Evolutionary conservation across 768 basidiomycete species (phyloP).

Genomic region (Mycena olivaceomarginata): DNA sequence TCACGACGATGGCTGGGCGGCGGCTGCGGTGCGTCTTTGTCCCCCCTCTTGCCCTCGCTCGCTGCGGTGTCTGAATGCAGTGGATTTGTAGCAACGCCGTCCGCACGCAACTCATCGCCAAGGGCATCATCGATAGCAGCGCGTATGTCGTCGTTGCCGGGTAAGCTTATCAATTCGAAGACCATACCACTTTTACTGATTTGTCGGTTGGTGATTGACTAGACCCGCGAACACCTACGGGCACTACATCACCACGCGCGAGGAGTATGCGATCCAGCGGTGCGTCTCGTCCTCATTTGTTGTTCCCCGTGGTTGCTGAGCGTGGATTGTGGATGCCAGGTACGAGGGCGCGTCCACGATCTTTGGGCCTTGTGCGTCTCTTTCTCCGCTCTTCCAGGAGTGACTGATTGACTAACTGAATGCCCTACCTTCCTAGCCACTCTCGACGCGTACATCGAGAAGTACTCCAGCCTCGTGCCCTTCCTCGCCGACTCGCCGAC

Average conservation of each 20-base stretch:
- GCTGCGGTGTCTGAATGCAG: neutral
- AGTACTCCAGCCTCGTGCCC: conserved; percentile 79
- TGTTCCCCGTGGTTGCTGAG: no score
- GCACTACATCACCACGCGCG: conserved; percentile 83
- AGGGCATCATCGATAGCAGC: conserved; percentile 74
- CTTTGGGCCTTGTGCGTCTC: conserved; percentile 76
- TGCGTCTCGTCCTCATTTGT: no score
- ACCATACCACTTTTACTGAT: no score
- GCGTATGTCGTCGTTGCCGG: conserved; percentile 82
- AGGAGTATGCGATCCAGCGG: conserved; percentile 85
- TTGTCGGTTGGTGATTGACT: no score
- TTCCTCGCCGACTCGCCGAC: conserved; percentile 64
- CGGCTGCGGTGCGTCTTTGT: conserved; percentile 72
- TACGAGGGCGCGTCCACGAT: conserved; percentile 90
- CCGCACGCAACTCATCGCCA: conserved; percentile 77
- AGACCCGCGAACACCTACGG: conserved; percentile 84
- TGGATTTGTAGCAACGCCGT: conserved; percentile 73
- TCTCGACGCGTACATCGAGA: conserved; percentile 88
- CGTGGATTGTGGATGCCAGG: no score
- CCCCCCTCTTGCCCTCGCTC: no score
- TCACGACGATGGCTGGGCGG: conserved; percentile 90
- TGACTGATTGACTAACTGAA: neutral
- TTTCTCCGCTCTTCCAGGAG: neutral
- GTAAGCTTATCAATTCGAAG: no score
- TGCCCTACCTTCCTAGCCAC: conserved; percentile 65